Conservation (phyloP, 2,329 filamentous ascomycete genomes). For the Epichloe baconii region DNA sequence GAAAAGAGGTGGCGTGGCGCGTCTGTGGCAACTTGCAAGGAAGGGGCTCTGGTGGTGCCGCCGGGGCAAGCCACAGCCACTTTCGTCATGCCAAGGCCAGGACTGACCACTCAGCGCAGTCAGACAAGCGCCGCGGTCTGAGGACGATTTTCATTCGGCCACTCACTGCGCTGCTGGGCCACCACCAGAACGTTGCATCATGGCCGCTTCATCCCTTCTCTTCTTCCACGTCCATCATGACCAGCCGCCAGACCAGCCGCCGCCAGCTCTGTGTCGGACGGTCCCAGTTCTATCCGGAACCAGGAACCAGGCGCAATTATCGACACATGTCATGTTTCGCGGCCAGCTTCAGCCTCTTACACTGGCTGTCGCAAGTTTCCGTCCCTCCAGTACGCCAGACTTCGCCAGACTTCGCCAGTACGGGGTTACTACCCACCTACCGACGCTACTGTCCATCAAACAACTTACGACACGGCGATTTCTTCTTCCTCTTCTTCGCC, state of each 20-base stretch:
- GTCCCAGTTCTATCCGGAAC: conserved; percentile 4
- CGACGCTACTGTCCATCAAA: too few species aligned
- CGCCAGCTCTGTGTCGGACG: background rate
- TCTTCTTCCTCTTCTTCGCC: background rate
- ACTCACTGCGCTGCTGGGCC: too few species aligned
- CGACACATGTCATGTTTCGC: conserved; percentile 4
- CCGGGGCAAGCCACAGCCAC: too few species aligned
- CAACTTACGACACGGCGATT: background rate
- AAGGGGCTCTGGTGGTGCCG: too few species aligned
- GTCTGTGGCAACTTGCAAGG: too few species aligned
- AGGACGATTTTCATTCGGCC: background rate
- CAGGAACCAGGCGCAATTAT: background rate
- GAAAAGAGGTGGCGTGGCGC: background rate
- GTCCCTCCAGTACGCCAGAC: background rate
- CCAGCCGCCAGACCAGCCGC: background rate
- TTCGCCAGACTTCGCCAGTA: background rate
- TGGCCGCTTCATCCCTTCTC: too few species aligned
- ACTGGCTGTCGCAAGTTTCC: conserved; percentile 8
- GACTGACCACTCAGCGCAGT: too few species aligned
- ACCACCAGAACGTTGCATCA: too few species aligned
- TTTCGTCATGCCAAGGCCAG: too few species aligned
- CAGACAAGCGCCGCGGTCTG: conserved; percentile 12
- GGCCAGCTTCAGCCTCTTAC: conserved; percentile 7
- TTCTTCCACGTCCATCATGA: background rate
- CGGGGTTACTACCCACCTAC: background rate